phyloP scores from a whole-genome alignment of 148 eudicot species.

The Polygonum aviculare region DNA sequence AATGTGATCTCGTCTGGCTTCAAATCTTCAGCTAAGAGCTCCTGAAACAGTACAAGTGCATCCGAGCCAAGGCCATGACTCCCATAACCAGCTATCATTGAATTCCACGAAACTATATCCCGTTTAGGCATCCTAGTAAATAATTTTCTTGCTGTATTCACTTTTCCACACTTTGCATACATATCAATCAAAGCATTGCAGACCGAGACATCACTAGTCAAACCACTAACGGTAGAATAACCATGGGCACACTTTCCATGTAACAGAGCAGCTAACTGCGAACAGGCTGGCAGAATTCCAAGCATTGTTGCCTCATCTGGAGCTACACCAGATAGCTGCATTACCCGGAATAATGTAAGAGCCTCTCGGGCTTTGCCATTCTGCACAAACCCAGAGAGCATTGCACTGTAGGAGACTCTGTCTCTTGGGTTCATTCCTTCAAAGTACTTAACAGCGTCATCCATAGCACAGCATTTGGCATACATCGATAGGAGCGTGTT shows the following conservation, averaged over 20 bases:
- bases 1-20: slow-evolving; percentile 72
- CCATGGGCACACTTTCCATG: slow-evolving; percentile 62
- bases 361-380: slow-evolving; percentile 57
- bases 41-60: slow-evolving; percentile 50
- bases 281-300: slow-evolving; percentile 71
- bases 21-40: slow-evolving; percentile 35
- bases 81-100: slow-evolving; percentile 84
- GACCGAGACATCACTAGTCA: slow-evolving; percentile 43
- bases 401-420: slow-evolving; percentile 59
- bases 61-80: slow-evolving; percentile 73
- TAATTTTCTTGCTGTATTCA: slow-evolving; percentile 42
- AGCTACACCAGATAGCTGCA: slow-evolving; percentile 44
- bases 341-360: slow-evolving; percentile 40
- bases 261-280: slow-evolving; percentile 57
- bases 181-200: slow-evolving; percentile 84
- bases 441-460: slow-evolving; percentile 52
- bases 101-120: slow-evolving; percentile 81
- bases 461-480: slow-evolving; percentile 61
- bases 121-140: slow-evolving; percentile 43
- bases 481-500: slow-evolving; percentile 82
- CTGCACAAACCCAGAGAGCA: slow-evolving; percentile 75
- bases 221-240: slow-evolving; percentile 51
- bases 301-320: slow-evolving; percentile 76
- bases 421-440: slow-evolving; percentile 56
- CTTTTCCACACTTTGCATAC: slow-evolving; percentile 86